These are phyloP conservation scores for Eimeria sp. DNA, from an alignment of 169 alveolate species.

Conservation along the genomic window DNA sequence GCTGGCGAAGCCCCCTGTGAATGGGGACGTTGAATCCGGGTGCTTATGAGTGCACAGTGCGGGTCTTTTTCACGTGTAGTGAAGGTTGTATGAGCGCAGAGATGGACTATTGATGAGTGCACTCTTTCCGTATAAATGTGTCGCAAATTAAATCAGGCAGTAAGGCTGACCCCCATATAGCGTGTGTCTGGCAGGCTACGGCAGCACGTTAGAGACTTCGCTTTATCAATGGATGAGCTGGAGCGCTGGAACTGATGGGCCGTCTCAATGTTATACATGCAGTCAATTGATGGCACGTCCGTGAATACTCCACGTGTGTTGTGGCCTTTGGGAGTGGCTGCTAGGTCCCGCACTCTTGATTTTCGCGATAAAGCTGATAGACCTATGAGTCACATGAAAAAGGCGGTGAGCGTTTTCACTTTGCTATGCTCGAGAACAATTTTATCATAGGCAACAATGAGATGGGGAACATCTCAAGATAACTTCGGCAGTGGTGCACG, in stretches of 20 bases:
- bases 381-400: not conserved
- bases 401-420: not conserved
- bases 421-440: not conserved
- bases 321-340: no score
- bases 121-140: no score
- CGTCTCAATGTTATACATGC: not conserved
- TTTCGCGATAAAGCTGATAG: not conserved
- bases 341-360: not conserved
- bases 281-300: not conserved
- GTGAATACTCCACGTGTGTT: not conserved
- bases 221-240: not conserved
- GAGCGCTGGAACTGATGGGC: not conserved
- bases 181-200: not conserved
- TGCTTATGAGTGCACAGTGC: not conserved
- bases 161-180: not conserved
- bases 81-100: not conserved
- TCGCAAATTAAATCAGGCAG: no score
- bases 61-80: not conserved
- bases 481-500: no score
- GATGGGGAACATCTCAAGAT: not conserved
- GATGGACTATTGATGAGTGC: not conserved
- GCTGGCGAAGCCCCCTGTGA: not conserved
- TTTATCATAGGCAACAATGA: not conserved
- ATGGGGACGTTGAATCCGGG: no score
- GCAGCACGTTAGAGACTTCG: not conserved